Evolutionary conservation across 2,329 filamentous ascomycete genomes (phyloP), one percentile per base, ranked within the genome.

Genomic region (Pyrenochaeta sp.): DNA sequence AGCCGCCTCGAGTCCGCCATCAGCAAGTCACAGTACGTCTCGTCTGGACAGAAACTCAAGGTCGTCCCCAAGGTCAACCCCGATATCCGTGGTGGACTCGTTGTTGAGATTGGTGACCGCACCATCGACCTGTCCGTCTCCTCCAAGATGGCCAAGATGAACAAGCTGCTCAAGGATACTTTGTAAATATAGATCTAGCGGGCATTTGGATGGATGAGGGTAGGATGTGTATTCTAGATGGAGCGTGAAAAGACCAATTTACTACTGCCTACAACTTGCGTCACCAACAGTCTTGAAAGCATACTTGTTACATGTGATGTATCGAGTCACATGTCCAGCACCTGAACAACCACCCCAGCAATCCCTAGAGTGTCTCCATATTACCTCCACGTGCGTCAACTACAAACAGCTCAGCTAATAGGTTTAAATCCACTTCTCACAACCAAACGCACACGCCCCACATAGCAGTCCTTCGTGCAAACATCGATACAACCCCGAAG

Each of bases 51-150:
- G 90, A 98, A 96, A 86, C 88, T 98, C 81, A 98, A 97, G 90
- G 91, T 98, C 74, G 91, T 92, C 72, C 91, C 96, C 83, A 90
- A 92, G 86, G 91, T 98, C 81, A 95, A 97, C 88, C 87, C 94
- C 62, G 94, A 98, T 58, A 94, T 99, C 77, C 83, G 96, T 68
- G 95, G 95, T 69, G 95, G 95, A 63, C 89, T 99, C 69, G 83
- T 99, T 68, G 94, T 99, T 77, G 94, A 98, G 84, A 91, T 98
- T 71, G 94, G 93, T 76, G 94, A 98, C 86, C 91, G 94, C 78
- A 98, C 94, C 80, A 97, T 99, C 78, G 95, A 99, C 83, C 90
- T 97, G 72, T 95, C 91, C 82, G 93, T 99, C 76, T 94, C 94
- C 49, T 86, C 91, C 79, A 96, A 94, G 87, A 90, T 99, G 82